Evolutionary conservation across 1,284 basidiomycete species (phyloP).

Genomic region (Moesziomyces globuligerus): DNA sequence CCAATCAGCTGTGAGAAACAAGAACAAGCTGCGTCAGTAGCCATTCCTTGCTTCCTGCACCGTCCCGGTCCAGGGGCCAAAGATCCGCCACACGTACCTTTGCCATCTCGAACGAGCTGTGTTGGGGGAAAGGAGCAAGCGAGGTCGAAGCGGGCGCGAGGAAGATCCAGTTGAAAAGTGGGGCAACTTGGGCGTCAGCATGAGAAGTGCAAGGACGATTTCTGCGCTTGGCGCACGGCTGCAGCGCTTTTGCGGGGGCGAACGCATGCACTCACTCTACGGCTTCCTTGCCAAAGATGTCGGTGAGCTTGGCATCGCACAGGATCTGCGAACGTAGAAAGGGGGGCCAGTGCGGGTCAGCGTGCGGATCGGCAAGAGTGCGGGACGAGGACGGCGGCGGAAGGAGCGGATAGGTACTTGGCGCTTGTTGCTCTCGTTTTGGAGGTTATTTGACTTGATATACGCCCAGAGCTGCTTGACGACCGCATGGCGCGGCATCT

Average conservation of each 20-base stretch:
- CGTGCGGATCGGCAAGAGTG: no score
- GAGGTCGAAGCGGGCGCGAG: no score
- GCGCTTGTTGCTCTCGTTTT: constrained; percentile 80
- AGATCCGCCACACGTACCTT: no score
- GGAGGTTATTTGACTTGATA: constrained; percentile 80
- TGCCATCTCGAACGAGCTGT: constrained; percentile 66
- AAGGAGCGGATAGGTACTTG: constrained; percentile 31
- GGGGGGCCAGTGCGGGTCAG: background rate
- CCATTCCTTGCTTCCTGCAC: no score
- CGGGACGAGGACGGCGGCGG: background rate
- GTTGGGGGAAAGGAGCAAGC: background rate
- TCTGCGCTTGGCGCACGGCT: no score
- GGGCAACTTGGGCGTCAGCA: background rate
- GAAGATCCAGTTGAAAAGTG: no score
- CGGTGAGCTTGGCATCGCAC: constrained; percentile 77
- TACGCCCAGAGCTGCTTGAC: constrained; percentile 87
- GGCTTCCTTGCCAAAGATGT: constrained; percentile 79
- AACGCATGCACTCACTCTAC: constrained; percentile 75
- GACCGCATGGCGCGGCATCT: constrained; percentile 83
- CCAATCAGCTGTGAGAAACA: constrained; percentile 65
- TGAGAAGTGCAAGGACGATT: background rate
- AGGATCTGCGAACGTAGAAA: constrained; percentile 73
- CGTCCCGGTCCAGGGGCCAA: no score
- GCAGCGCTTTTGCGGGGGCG: no score
- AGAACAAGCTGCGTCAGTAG: no score